Evolutionary conservation across 257 asterid genomes (phyloP).

Genomic region (Solanum microdontum): DNA sequence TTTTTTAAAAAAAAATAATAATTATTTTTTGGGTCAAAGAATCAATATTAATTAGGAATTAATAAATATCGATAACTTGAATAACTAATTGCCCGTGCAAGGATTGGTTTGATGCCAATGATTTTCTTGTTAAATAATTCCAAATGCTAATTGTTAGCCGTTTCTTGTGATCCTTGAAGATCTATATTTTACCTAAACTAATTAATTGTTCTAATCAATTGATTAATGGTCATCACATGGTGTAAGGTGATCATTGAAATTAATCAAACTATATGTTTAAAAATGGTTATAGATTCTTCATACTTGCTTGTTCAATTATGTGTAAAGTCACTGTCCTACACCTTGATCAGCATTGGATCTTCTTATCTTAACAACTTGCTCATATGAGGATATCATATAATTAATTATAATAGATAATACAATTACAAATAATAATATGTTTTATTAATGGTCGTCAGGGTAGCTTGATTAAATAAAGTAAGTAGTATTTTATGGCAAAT

Average conservation of each 20-base stretch:
- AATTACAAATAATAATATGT: neutral
- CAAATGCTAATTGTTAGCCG: neutral
- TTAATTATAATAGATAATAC: neutral
- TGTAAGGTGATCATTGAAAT: neutral
- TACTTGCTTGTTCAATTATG: neutral
- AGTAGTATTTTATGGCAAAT: neutral
- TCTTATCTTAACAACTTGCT: neutral
- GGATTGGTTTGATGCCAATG: neutral
- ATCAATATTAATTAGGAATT: neutral
- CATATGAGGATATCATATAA: neutral
- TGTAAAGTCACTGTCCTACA: neutral
- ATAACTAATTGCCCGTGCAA: neutral
- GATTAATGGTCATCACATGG: neutral
- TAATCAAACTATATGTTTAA: neutral
- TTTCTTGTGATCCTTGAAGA: neutral
- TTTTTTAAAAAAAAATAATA: accelerated
- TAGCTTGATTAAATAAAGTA: neutral
- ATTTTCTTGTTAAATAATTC: neutral
- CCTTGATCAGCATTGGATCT: neutral
- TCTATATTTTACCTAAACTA: neutral
- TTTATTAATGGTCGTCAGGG: neutral
- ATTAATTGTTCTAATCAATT: neutral
- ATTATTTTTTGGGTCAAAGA: neutral
- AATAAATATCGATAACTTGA: neutral
- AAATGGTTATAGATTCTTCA: neutral